A percentile compares a stretch with the other conserved stretches of the same genome.
These are phyloP conservation scores for Candida buenavistaensis DNA, from an alignment of 1,139 yeast genomes.

Conservation along the genomic window DNA sequence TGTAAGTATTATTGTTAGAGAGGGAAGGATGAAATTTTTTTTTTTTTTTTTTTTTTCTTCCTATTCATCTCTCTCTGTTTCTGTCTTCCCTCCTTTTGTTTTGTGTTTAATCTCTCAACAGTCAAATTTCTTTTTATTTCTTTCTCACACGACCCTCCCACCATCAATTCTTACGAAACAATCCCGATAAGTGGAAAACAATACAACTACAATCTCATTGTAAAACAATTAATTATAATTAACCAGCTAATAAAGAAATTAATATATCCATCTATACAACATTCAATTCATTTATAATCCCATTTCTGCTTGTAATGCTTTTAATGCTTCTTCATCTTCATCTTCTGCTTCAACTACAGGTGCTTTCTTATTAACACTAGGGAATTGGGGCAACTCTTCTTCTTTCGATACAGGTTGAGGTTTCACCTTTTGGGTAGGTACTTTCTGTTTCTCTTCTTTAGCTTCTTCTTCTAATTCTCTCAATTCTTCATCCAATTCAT, in stretches of 20 bases:
- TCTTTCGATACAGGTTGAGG: constrained; percentile 15
- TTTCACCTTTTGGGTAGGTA: constrained; percentile 18
- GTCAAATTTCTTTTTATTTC: too few species aligned
- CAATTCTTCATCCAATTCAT: constrained; percentile 87
- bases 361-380: constrained; percentile 42
- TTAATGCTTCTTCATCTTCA: constrained; percentile 89
- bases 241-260: background rate
- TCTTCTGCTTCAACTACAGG: constrained; percentile 59
- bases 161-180: too few species aligned
- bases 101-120: too few species aligned
- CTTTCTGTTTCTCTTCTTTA: constrained; percentile 31
- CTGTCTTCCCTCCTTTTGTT: too few species aligned
- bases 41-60: too few species aligned
- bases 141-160: too few species aligned
- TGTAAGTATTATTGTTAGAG: too few species aligned
- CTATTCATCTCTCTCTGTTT: too few species aligned
- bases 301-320: constrained; percentile 92
- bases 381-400: constrained; percentile 48
- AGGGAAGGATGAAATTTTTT: too few species aligned
- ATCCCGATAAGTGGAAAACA: too few species aligned
- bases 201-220: too few species aligned
- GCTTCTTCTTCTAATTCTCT: constrained; percentile 87
- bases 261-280: background rate
- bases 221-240: too few species aligned
- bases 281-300: constrained; percentile 54